phyloP scores from a whole-genome alignment of 2,329 filamentous ascomycete genomes.

The Pseudocercospora vitis region DNA sequence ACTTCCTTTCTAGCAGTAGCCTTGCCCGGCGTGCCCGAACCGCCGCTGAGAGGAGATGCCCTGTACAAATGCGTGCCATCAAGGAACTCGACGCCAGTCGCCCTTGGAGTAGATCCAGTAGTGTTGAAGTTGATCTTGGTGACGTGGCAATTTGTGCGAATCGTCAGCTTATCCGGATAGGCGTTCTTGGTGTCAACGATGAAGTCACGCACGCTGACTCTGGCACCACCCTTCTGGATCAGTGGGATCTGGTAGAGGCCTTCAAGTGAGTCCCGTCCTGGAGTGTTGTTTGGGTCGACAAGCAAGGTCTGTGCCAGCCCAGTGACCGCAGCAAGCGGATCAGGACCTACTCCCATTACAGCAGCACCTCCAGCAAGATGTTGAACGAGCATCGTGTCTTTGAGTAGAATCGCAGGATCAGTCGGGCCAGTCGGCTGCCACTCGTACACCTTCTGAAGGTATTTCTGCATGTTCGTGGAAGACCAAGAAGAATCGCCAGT shows the following conservation, averaged over 20 bases:
- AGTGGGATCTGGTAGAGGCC: slow-evolving; percentile 61
- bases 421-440: slow-evolving; percentile 29
- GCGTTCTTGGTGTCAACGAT: slow-evolving; percentile 51
- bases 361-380: slow-evolving; percentile 28
- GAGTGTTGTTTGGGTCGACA: slow-evolving; percentile 46
- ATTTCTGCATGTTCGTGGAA: slow-evolving; percentile 57
- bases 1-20: slow-evolving; percentile 47
- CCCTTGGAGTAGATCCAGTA: slow-evolving; percentile 49
- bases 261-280: slow-evolving; percentile 48
- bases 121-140: slow-evolving; percentile 66
- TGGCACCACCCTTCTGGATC: slow-evolving; percentile 48
- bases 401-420: slow-evolving; percentile 26
- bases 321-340: slow-evolving; percentile 43
- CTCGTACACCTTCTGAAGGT: slow-evolving; percentile 51
- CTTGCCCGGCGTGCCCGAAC: slow-evolving; percentile 41
- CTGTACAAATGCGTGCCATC: slow-evolving; percentile 41
- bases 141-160: slow-evolving; percentile 61
- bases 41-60: slow-evolving; percentile 39
- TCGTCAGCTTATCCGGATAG: slow-evolving; percentile 57
- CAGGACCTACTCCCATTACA: slow-evolving; percentile 30
- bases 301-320: slow-evolving; percentile 50
- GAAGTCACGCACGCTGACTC: slow-evolving; percentile 60
- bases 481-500: slow-evolving; percentile 63
- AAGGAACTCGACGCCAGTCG: slow-evolving; percentile 45
- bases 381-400: slow-evolving; percentile 24